Base-by-base conservation (phyloP, 352 stramenopile genomes). In the Pilasporangium apinafurcum region DNA sequence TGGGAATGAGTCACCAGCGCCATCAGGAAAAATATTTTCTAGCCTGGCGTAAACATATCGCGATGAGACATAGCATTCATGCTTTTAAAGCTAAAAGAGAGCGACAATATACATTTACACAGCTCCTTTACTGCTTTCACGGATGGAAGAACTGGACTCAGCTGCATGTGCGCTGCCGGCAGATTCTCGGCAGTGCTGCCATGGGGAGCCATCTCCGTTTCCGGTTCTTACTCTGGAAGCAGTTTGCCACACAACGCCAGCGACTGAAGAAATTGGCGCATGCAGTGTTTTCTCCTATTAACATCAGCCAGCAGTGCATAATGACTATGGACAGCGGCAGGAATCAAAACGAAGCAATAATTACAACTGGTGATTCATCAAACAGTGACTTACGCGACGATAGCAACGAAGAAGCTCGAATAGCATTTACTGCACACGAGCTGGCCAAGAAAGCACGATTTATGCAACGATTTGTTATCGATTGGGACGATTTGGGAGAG, bases 161-260 rank as follows among this genome's bases (percentile, higher is more conserved):
- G 0, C 37, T 65, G 0, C 54, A 68, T 10, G 20, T 27, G 10
- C 65, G 59, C 13, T 67, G 69, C 20, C 44, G 59, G 9, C 61
- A 46, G 13, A 38, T 87, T 5, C 35, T 87, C 2, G 51, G 41
- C 7, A 69, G 44, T 16, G 55, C 73, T 4, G 61, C 68, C 20
- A 43, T 65, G 7, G 44, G 53, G 0, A 68, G 61, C 14, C 63
- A 56, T 16, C 7, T 80, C 10, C 59, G 68, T 4, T 75, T 82
- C 21, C 67, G 72, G 0, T 88, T 83, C 18, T 22, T 62, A 18
- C 39, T 83, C 8, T 88, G 75, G 75, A 63, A 68, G 21, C 37
- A 52, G 33, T 83, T 80, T 20, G 52, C 56, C 3, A 26, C 7
- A 7, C 53, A 72, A 7, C 34, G 51, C 6, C 50, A 53, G 27